Conservation (phyloP, 1,139 yeast species). For the Hemisphaericaspora xylofermentans region DNA sequence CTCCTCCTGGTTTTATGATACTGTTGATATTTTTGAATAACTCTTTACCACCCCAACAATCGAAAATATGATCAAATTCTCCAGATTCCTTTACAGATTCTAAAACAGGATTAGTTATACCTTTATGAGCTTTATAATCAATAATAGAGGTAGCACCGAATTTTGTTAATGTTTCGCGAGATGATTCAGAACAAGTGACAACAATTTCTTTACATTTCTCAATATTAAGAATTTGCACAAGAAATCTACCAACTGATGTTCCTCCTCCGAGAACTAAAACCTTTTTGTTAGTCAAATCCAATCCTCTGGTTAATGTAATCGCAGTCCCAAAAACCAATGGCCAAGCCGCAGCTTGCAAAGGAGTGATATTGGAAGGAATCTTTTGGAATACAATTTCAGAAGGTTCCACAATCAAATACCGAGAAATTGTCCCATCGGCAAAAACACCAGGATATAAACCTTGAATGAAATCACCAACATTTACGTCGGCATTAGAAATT, state of each 20-base stretch:
- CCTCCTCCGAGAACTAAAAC: conserved; percentile 72
- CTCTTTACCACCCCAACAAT: conserved; percentile 28
- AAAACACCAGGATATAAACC: conserved; percentile 52
- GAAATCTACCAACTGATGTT: conserved; percentile 66
- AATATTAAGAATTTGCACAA: conserved; percentile 55
- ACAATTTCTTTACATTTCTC: conserved; percentile 48
- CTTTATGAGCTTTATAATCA: conserved; percentile 44
- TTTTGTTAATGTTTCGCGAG: conserved; percentile 39
- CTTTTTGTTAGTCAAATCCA: conserved; percentile 16
- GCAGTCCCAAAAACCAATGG: conserved; percentile 63
- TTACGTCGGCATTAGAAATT: conserved; percentile 27
- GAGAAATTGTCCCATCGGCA: conserved; percentile 53
- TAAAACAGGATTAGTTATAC: conserved; percentile 17
- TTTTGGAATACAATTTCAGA: conserved; percentile 37
- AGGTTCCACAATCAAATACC: conserved; percentile 40
- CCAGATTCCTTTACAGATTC: conserved; percentile 23
- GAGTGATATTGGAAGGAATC: conserved; percentile 48
- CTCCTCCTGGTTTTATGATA: not conserved
- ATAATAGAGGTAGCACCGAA: conserved; percentile 55
- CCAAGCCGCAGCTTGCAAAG: conserved; percentile 59
- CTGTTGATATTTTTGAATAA: not conserved
- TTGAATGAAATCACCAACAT: conserved; percentile 63
- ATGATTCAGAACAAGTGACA: conserved; percentile 32
- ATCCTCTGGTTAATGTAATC: conserved; percentile 33
- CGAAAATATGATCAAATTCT: conserved; percentile 31